A percentile compares a stretch with the other conserved stretches of the same genome.
phyloP scores from a whole-genome alignment of 2,329 filamentous ascomycete species.

The Fonsecaea nubica region DNA sequence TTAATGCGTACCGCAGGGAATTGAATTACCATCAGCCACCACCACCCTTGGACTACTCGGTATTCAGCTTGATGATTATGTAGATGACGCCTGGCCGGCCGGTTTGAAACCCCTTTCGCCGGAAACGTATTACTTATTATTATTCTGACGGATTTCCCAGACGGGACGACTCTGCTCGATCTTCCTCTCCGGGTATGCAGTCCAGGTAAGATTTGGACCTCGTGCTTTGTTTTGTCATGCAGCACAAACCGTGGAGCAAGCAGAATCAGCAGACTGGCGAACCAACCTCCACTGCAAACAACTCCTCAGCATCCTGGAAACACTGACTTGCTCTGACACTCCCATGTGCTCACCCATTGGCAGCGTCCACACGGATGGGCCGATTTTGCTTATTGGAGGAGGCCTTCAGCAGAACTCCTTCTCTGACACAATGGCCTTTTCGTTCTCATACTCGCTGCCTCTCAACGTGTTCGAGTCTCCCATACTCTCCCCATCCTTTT shows the following conservation, averaged over 20 bases:
- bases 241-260: not conserved
- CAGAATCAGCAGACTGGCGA: not conserved
- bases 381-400: not conserved
- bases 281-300: not conserved
- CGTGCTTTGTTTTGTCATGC: not conserved
- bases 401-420: constrained; percentile 17
- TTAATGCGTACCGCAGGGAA: too few relatives aligned
- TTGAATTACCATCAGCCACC: too few relatives aligned
- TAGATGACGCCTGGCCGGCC: not conserved
- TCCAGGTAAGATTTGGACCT: not conserved
- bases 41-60: too few relatives aligned
- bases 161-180: not conserved
- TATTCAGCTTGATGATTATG: too few relatives aligned
- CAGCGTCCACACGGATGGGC: not conserved
- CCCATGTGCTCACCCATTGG: not conserved
- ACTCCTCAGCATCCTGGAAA: not conserved
- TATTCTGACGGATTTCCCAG: not conserved
- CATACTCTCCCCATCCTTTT: not conserved
- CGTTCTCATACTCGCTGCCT: constrained; percentile 3
- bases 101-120: too few relatives aligned
- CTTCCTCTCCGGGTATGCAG: not conserved
- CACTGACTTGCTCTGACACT: not conserved
- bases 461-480: constrained; percentile 9
- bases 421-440: constrained; percentile 11
- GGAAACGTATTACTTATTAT: too few relatives aligned